phyloP scores from a whole-genome alignment of 805 yeast genomes.

The Wickerhamomyces hampshirensis region DNA sequence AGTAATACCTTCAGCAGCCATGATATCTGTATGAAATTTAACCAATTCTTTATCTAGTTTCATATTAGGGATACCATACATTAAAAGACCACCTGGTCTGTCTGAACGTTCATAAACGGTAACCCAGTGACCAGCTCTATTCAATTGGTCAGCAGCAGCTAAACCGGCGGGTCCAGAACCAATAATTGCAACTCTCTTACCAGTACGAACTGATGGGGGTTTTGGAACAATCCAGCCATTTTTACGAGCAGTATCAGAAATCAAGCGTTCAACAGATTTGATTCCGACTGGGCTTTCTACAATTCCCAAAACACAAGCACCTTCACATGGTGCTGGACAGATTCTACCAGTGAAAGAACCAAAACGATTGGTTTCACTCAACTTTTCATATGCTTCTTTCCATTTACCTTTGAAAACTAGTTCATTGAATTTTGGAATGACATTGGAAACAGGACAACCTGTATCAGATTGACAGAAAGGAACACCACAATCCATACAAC shows the following conservation, averaged over 20 bases:
- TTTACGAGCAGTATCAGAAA: slow-evolving; percentile 92
- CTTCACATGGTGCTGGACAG: slow-evolving; percentile 99
- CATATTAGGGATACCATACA: slow-evolving; percentile 99
- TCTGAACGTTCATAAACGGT: slow-evolving; percentile 92
- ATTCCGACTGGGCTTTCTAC: slow-evolving; percentile 95
- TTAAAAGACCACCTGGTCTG: slow-evolving; percentile 93
- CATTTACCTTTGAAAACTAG: slow-evolving; percentile 92
- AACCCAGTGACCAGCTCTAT: slow-evolving; percentile 91
- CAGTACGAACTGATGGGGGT: slow-evolving; percentile 78
- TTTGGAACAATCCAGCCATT: slow-evolving; percentile 93
- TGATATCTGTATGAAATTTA: slow-evolving; percentile 85
- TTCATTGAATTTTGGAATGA: slow-evolving; percentile 98
- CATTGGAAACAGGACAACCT: slow-evolving; percentile 96
- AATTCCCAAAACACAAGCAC: slow-evolving; percentile 91
- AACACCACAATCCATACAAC: slow-evolving; percentile 99
- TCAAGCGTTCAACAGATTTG: slow-evolving; percentile 92
- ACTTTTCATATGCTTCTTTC: slow-evolving; percentile 87
- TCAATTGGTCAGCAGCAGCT: slow-evolving; percentile 95
- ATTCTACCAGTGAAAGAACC: slow-evolving; percentile 98
- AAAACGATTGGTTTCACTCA: slow-evolving; percentile 95
- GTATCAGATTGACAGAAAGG: slow-evolving; percentile 98
- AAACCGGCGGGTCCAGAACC: slow-evolving; percentile 98
- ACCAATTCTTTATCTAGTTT: slow-evolving; percentile 91
- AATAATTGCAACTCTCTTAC: slow-evolving; percentile 76
- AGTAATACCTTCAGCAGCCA: slow-evolving; percentile 84